These are phyloP conservation scores for Cicer pinnatifidum DNA, from an alignment of 306 rosid species.

Conservation along the genomic window DNA sequence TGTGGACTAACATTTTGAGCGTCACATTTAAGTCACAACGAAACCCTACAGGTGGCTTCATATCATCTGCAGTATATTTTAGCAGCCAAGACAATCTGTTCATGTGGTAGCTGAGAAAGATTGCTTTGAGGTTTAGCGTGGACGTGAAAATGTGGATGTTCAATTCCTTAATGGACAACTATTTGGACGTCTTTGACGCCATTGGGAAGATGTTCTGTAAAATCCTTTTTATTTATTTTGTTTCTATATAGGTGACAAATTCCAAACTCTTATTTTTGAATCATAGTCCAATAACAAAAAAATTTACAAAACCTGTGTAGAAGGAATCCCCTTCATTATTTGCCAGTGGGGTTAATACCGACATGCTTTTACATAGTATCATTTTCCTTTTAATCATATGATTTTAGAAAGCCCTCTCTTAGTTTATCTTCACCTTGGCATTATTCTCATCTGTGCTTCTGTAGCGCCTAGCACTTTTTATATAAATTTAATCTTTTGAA, in stretches of 20 bases:
- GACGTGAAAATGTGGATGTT: slow-evolving; percentile 38
- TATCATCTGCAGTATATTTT: slow-evolving; percentile 50
- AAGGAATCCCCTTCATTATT: slow-evolving; percentile 43
- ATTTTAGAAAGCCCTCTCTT: neutral
- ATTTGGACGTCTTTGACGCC: slow-evolving; percentile 49
- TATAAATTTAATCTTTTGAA: neutral
- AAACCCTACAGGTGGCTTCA: slow-evolving; percentile 43
- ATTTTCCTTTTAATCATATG: slow-evolving; percentile 23
- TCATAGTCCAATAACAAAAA: slow-evolving; percentile 49
- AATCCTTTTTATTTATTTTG: slow-evolving; percentile 41
- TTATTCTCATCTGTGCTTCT: neutral
- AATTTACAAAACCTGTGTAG: slow-evolving; percentile 39
- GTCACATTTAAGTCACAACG: slow-evolving; percentile 41
- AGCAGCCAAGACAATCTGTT: slow-evolving; percentile 47
- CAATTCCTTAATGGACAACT: slow-evolving; percentile 40
- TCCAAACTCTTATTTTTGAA: slow-evolving; percentile 47
- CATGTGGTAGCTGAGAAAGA: slow-evolving; percentile 46
- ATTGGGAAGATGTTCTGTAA: slow-evolving; percentile 50
- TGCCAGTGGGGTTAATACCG: slow-evolving; percentile 47
- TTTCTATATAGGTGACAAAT: slow-evolving; percentile 45
- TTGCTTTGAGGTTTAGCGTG: slow-evolving; percentile 45
- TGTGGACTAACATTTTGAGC: slow-evolving; percentile 58
- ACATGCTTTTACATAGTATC: slow-evolving; percentile 30
- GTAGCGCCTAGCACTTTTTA: neutral
- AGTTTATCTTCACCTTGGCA: slow-evolving; percentile 29